A percentile compares a stretch with the other conserved stretches of the same genome.
These are phyloP conservation scores for Coelastrella sp. DNA, from an alignment of 139 green algal species.

Conservation along the genomic window DNA sequence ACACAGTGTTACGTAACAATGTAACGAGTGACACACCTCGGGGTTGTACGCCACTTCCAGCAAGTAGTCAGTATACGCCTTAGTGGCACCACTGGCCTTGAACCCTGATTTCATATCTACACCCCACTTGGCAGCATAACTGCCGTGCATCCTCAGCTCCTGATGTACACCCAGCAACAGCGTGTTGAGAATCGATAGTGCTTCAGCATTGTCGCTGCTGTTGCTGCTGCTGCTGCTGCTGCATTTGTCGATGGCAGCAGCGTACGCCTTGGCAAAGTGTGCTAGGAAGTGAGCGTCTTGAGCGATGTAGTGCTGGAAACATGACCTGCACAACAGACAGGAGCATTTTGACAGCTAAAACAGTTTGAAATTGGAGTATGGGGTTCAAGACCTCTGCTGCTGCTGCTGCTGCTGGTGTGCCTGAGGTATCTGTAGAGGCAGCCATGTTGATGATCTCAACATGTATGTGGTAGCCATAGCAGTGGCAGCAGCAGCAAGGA, in stretches of 20 bases:
- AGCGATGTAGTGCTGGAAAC: slow-evolving; percentile 62
- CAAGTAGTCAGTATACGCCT: slow-evolving; percentile 76
- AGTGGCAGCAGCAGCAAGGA: too few species aligned
- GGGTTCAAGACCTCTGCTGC: too few species aligned
- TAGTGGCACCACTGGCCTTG: slow-evolving; percentile 60
- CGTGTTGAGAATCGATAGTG: too few species aligned
- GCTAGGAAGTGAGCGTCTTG: slow-evolving; percentile 76
- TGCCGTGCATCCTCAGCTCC: slow-evolving; percentile 76
- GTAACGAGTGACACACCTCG: slow-evolving; percentile 46
- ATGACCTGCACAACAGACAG: neutral
- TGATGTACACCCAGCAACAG: slow-evolving; percentile 59
- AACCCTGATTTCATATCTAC: slow-evolving; percentile 54
- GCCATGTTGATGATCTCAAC: too few species aligned
- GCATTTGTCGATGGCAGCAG: slow-evolving; percentile 57
- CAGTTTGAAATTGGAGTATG: too few species aligned
- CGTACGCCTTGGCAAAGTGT: slow-evolving; percentile 74
- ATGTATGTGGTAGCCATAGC: too few species aligned
- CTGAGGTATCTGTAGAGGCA: too few species aligned
- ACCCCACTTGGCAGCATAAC: slow-evolving; percentile 71
- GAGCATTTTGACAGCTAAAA: too few species aligned
- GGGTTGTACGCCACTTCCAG: slow-evolving; percentile 60
- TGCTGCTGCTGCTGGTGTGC: too few species aligned
- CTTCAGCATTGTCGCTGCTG: too few species aligned
- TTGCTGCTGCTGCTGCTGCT: slow-evolving; percentile 7
- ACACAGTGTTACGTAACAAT: too few species aligned